phyloP scores from a whole-genome alignment of 75 land plant species.

The Sequoia sempervirens region DNA sequence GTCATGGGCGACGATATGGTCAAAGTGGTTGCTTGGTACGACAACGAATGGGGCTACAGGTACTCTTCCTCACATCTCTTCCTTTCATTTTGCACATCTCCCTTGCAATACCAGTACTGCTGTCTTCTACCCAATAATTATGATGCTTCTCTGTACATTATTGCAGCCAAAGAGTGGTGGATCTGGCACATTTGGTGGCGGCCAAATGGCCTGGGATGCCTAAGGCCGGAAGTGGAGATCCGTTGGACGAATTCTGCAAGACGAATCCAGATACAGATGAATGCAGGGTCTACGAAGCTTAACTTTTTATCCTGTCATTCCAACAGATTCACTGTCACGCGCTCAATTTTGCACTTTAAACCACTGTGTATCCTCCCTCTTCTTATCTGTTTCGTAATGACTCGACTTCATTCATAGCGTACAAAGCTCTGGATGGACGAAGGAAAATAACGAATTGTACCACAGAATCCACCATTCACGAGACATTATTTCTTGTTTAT shows the following conservation, averaged over 20 bases:
- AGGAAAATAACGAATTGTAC: no score
- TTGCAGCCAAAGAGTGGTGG: constrained; percentile 80
- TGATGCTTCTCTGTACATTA: neutral
- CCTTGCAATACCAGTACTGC: neutral
- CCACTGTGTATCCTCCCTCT: neutral
- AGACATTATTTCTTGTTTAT: neutral
- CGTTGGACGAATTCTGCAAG: constrained; percentile 90
- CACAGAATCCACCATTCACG: neutral
- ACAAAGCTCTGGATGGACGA: neutral
- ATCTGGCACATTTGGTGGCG: constrained; percentile 82
- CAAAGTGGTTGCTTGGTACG: constrained; percentile 97
- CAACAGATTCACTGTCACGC: neutral
- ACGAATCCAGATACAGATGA: constrained; percentile 83
- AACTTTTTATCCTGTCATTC: neutral
- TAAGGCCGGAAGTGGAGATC: constrained; percentile 49
- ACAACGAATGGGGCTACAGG: constrained; percentile 98
- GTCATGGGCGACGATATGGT: constrained; percentile 99
- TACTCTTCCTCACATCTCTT: neutral
- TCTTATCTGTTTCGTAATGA: neutral
- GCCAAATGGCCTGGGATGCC: constrained; percentile 70
- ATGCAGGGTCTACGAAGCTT: constrained; percentile 90
- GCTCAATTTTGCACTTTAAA: neutral
- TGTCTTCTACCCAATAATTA: no score
- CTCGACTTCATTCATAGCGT: neutral
- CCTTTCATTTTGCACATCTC: neutral